Percentiles rank a stretch among this genome's conserved stretches.
phyloP scores from a whole-genome alignment of 2,329 filamentous ascomycete genomes.

The Paecilomyces formosus region DNA sequence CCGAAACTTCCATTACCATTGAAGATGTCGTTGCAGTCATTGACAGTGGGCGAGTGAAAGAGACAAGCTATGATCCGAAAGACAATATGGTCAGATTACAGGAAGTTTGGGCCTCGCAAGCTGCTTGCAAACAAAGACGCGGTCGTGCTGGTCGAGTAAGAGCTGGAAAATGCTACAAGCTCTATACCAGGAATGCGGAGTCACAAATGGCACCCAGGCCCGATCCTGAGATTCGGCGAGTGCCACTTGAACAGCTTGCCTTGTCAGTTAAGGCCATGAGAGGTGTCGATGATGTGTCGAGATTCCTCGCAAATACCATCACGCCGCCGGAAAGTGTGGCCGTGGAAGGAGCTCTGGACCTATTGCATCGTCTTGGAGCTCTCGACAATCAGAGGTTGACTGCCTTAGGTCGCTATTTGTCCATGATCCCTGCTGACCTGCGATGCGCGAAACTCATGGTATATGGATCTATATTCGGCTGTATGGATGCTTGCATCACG shows the following conservation, averaged over 20 bases:
- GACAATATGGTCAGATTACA: conserved; percentile 92
- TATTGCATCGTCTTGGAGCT: conserved; percentile 79
- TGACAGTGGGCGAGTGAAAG: conserved; percentile 90
- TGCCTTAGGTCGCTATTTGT: conserved; percentile 84
- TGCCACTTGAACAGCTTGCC: conserved; percentile 89
- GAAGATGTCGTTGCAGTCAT: conserved; percentile 96
- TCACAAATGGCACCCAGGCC: conserved; percentile 76
- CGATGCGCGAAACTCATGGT: conserved; percentile 92
- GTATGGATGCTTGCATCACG: conserved; percentile 77
- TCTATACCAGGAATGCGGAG: conserved; percentile 84
- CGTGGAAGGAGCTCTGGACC: conserved; percentile 73
- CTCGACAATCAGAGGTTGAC: conserved; percentile 81
- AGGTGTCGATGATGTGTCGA: conserved; percentile 70
- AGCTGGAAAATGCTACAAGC: conserved; percentile 86
- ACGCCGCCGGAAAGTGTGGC: conserved; percentile 81
- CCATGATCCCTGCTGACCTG: conserved; percentile 88
- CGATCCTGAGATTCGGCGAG: conserved; percentile 86
- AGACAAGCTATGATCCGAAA: conserved; percentile 85
- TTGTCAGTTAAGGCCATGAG: conserved; percentile 88
- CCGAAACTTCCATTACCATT: conserved; percentile 97
- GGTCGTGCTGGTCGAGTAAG: conserved; percentile 91
- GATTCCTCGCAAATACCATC: conserved; percentile 76
- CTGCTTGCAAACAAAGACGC: conserved; percentile 88
- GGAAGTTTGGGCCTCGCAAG: conserved; percentile 90
- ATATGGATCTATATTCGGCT: conserved; percentile 88